Evolutionary conservation across 306 rosid genomes (phyloP).

Genomic region (Albizia julibrissin): DNA sequence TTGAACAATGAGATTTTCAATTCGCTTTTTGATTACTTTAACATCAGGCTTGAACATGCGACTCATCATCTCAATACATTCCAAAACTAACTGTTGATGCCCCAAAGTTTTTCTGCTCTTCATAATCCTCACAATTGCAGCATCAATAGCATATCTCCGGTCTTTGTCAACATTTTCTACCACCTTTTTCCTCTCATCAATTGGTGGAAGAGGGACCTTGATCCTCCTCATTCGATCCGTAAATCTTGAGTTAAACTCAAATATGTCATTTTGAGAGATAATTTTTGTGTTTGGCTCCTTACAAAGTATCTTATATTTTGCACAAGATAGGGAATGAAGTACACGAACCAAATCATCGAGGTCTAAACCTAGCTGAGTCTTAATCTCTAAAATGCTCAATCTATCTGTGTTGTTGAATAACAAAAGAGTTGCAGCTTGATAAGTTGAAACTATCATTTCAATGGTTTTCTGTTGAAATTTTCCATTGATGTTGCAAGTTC

Average conservation of each 20-base stretch:
- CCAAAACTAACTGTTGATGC: neutral
- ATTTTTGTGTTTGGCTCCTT: neutral
- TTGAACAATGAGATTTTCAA: slow-evolving; percentile 51
- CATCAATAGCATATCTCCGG: slow-evolving; percentile 58
- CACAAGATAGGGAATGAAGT: neutral
- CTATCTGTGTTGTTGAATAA: neutral
- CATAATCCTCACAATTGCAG: slow-evolving; percentile 67
- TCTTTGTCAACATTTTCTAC: neutral
- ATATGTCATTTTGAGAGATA: neutral
- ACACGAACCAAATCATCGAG: neutral
- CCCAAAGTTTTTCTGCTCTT: slow-evolving; percentile 54
- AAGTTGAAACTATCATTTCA: neutral
- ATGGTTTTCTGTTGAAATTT: neutral
- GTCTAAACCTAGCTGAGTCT: neutral
- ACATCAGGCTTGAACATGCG: slow-evolving; percentile 47
- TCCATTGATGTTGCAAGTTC: neutral
- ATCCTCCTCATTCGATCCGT: neutral
- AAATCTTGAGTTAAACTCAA: neutral
- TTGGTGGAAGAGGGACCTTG: slow-evolving; percentile 31
- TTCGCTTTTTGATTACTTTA: neutral
- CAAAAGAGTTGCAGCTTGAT: neutral
- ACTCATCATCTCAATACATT: neutral
- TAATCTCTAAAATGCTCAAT: neutral
- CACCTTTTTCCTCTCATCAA: slow-evolving; percentile 59
- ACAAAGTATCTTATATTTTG: neutral